Conservation (phyloP, 2,329 filamentous ascomycete genomes). For the Coniochaeta prunicola region DNA sequence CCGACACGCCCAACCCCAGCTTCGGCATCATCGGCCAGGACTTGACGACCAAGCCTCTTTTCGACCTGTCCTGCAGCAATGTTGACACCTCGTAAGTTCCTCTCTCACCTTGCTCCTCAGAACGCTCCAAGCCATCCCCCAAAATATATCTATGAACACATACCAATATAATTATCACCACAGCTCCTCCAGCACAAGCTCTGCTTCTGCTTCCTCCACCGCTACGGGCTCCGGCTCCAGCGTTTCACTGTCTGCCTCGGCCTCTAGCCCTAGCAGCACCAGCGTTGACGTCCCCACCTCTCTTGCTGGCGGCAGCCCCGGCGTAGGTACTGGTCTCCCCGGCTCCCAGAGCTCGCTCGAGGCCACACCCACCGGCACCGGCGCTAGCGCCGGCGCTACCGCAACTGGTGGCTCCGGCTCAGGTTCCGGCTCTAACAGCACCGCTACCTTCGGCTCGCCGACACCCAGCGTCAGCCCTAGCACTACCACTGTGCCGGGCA, state of each 20-base stretch:
- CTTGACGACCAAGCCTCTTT: conserved; percentile 48
- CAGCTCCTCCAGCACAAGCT: conserved; percentile 10
- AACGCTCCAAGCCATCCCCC: background rate
- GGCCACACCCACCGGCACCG: conserved; percentile 8
- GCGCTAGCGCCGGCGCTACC: conserved; percentile 5
- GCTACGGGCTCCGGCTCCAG: conserved; percentile 4
- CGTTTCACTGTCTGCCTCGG: conserved; percentile 7
- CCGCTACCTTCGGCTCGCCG: conserved; percentile 10
- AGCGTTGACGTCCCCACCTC: background rate
- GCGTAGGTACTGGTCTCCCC: conserved; percentile 13
- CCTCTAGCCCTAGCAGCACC: conserved; percentile 5
- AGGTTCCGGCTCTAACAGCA: conserved; percentile 16
- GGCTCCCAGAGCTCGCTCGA: conserved; percentile 19
- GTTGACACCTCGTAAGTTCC: conserved; percentile 16
- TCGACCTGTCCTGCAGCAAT: conserved; percentile 52
- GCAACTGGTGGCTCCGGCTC: conserved; percentile 13
- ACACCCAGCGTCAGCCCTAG: conserved; percentile 12
- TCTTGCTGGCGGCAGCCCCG: conserved; percentile 11
- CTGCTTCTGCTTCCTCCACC: conserved; percentile 15
- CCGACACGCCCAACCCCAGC: conserved; percentile 53
- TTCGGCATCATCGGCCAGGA: conserved; percentile 60
- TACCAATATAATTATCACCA: conserved; percentile 1
- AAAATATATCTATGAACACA: background rate
- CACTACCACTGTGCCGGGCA: conserved; percentile 8
- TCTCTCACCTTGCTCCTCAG: background rate